Evolutionary conservation across 805 yeast genomes (phyloP).

Genomic region (Kluyveromyces wickerhamii): DNA sequence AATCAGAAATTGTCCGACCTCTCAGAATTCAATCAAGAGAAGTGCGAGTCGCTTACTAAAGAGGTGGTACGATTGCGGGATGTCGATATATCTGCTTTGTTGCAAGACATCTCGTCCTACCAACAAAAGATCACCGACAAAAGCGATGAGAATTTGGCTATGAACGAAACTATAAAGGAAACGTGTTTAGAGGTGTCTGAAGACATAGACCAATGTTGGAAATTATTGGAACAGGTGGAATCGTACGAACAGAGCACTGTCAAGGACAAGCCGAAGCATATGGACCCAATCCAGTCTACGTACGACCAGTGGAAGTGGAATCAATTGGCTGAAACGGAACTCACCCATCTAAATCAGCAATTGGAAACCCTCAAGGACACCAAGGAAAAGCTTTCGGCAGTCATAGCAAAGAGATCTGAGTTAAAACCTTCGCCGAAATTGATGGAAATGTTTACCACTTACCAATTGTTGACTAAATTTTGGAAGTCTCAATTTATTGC

Average conservation of each 20-base stretch:
- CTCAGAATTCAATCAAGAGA: conserved; percentile 19
- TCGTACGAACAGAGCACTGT: conserved; percentile 2
- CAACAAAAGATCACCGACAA: conserved; percentile 12
- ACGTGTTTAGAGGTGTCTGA: conserved; percentile 16
- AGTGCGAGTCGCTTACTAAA: conserved; percentile 14
- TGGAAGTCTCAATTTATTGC: conserved; percentile 10
- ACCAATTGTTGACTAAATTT: conserved; percentile 6
- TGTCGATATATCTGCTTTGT: conserved; percentile 11
- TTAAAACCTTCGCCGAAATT: background rate
- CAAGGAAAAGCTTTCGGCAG: conserved; percentile 3
- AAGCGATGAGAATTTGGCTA: conserved; percentile 13
- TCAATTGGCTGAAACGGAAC: conserved; percentile 5
- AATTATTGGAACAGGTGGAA: conserved; percentile 16
- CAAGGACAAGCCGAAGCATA: conserved; percentile 5
- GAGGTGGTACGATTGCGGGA: conserved; percentile 17
- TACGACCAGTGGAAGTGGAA: conserved; percentile 6
- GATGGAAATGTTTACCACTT: conserved; percentile 2
- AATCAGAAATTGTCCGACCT: conserved; percentile 13
- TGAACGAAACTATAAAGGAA: conserved; percentile 19
- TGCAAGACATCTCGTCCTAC: conserved; percentile 16
- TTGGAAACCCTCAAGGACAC: conserved; percentile 9
- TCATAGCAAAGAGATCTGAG: background rate
- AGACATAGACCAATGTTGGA: conserved; percentile 22
- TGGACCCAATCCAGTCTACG: background rate
- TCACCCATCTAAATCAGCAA: conserved; percentile 6